Conservation (phyloP, 1,139 yeast genomes). For the Wickerhamiella pararugosa region DNA sequence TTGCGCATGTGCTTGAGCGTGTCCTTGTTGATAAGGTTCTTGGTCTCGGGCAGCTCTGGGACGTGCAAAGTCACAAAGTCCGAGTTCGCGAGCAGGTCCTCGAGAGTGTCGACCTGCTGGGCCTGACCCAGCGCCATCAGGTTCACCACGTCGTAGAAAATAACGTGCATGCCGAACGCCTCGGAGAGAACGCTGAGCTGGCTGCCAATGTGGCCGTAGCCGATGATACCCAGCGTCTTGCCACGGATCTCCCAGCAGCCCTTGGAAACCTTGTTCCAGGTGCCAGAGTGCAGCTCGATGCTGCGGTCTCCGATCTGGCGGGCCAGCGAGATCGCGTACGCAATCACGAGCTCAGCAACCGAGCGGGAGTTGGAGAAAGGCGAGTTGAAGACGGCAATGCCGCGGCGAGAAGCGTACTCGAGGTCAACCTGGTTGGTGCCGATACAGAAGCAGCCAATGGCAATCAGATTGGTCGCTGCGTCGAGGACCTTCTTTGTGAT, state of each 20-base stretch:
- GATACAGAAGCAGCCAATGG: constrained; percentile 95
- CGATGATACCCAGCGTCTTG: constrained; percentile 90
- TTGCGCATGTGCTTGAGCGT: constrained; percentile 95
- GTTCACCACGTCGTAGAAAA: constrained; percentile 82
- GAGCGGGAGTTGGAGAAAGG: constrained; percentile 98
- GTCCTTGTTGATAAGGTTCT: constrained; percentile 74
- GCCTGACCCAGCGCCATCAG: constrained; percentile 97
- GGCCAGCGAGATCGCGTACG: constrained; percentile 84
- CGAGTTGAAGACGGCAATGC: constrained; percentile 95
- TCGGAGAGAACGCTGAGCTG: constrained; percentile 95
- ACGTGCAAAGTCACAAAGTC: constrained; percentile 92
- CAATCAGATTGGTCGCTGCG: constrained; percentile 80
- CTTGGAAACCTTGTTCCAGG: constrained; percentile 93
- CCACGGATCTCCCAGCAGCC: constrained; percentile 99
- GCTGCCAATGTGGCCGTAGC: constrained; percentile 97
- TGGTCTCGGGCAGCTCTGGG: constrained; percentile 88
- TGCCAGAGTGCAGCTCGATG: constrained; percentile 88
- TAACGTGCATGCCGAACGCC: constrained; percentile 94
- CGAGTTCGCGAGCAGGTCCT: constrained; percentile 63
- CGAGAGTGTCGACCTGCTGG: constrained; percentile 73
- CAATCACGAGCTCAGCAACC: constrained; percentile 94
- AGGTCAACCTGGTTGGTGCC: constrained; percentile 98
- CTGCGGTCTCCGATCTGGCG: constrained; percentile 97
- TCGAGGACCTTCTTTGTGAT: constrained; percentile 63
- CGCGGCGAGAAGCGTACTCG: constrained; percentile 79